Evolutionary conservation across 768 basidiomycete species (phyloP).

Genomic region (Mycena olivaceomarginata): DNA sequence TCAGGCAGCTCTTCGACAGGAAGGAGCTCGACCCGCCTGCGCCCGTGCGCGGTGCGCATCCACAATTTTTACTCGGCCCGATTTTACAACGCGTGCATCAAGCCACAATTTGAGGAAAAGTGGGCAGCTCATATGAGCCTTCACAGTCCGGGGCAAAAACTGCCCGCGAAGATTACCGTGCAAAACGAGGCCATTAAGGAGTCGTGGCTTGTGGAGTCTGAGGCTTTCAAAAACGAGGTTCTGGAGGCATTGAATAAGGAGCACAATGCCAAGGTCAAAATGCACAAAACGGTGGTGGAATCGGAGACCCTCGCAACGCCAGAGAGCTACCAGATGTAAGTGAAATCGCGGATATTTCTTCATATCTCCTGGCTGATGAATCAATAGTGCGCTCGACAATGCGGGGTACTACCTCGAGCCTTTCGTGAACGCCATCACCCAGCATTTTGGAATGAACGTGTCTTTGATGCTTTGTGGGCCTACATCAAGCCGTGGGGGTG

Average conservation of each 20-base stretch:
- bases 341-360: neutral
- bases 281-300: neutral
- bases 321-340: slow-evolving; percentile 4
- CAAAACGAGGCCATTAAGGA: slow-evolving; percentile 5
- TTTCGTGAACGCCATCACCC: neutral
- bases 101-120: neutral
- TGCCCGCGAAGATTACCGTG: neutral
- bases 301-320: neutral
- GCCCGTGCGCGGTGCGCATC: neutral
- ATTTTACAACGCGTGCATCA: neutral
- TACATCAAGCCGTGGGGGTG: neutral
- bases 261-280: neutral
- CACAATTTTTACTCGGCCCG: neutral
- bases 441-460: slow-evolving; percentile 8
- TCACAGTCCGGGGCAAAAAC: too few species aligned
- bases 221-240: neutral
- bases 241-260: neutral
- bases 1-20: slow-evolving; percentile 4
- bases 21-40: neutral
- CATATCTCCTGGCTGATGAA: neutral
- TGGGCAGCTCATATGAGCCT: neutral
- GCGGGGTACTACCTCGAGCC: slow-evolving; percentile 8
- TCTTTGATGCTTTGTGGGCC: slow-evolving; percentile 10
- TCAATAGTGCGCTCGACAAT: neutral
- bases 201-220: neutral